Conservation (phyloP, 345 rosid species). For the Anacardium occidentale region DNA sequence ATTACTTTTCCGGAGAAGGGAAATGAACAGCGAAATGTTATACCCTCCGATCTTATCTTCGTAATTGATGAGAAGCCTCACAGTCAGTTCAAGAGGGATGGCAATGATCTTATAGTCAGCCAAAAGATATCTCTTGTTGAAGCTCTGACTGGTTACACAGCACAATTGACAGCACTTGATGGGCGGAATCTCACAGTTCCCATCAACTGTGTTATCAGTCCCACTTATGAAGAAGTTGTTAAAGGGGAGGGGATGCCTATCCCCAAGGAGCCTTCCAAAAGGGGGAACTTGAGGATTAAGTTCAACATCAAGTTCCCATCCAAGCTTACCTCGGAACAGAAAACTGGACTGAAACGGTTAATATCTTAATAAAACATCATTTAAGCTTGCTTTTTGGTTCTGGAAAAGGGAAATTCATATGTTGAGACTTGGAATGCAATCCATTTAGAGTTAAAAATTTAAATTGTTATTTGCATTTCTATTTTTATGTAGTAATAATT, state of each 20-base stretch:
- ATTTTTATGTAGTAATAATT: background rate
- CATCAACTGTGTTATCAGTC: constrained; percentile 52
- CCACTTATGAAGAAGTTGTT: constrained; percentile 76
- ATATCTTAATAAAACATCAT: constrained; percentile 26
- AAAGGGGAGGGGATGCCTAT: constrained; percentile 93
- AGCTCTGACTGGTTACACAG: constrained; percentile 73
- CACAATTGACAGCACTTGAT: constrained; percentile 63
- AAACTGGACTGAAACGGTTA: constrained; percentile 57
- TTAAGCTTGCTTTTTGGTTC: constrained; percentile 16
- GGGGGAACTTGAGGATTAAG: constrained; percentile 78
- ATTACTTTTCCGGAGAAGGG: constrained; percentile 80
- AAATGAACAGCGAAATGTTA: constrained; percentile 60
- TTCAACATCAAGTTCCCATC: constrained; percentile 80
- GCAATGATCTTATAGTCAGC: constrained; percentile 69
- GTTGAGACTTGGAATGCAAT: constrained; percentile 7
- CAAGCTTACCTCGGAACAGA: constrained; percentile 66
- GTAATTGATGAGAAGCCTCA: constrained; percentile 90
- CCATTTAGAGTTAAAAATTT: constrained; percentile 16
- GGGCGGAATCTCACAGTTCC: constrained; percentile 60
- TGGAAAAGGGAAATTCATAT: constrained; percentile 14
- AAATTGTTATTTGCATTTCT: constrained; percentile 7
- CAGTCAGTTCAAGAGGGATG: constrained; percentile 71
- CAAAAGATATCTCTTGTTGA: constrained; percentile 72
- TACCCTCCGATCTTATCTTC: constrained; percentile 72
- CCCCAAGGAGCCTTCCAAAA: constrained; percentile 72